A percentile compares a stretch with the other conserved stretches of the same genome.
Evolutionary conservation across 768 basidiomycete genomes (phyloP).

Genomic region (Tulasnella sp.): DNA sequence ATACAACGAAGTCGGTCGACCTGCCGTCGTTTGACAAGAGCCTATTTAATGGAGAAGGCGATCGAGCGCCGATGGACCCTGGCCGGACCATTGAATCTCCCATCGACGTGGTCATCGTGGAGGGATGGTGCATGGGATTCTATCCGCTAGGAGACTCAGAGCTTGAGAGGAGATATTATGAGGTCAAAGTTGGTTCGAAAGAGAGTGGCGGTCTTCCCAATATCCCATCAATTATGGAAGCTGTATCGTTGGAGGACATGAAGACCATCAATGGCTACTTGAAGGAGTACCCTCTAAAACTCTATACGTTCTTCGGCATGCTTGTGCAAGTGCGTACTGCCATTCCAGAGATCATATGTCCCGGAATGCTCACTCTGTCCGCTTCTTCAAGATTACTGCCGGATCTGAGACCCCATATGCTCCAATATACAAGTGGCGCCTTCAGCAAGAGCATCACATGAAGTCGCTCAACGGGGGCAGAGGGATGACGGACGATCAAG

Average conservation of each 20-base stretch:
- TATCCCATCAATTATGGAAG: constrained; percentile 26
- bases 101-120: constrained; percentile 76
- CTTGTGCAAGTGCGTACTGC: constrained; percentile 58
- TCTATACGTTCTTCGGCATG: constrained; percentile 63
- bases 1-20: constrained; percentile 27
- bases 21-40: constrained; percentile 87
- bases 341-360: not conserved
- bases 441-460: constrained; percentile 86
- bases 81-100: constrained; percentile 38
- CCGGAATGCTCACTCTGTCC: not conserved
- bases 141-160: constrained; percentile 43
- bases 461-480: constrained; percentile 70
- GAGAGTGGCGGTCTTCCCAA: constrained; percentile 15
- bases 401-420: constrained; percentile 25
- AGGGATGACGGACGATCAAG: constrained; percentile 80
- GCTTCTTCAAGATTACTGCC: constrained; percentile 20
- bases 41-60: constrained; percentile 67
- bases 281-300: constrained; percentile 38
- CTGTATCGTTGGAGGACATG: constrained; percentile 37
- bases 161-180: constrained; percentile 40
- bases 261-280: constrained; percentile 53
- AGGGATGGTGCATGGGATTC: constrained; percentile 96
- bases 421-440: constrained; percentile 76
- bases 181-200: constrained; percentile 19
- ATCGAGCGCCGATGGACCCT: constrained; percentile 45